phyloP scores from a whole-genome alignment of 208 protist species.

The Crithidia thermophila region DNA sequence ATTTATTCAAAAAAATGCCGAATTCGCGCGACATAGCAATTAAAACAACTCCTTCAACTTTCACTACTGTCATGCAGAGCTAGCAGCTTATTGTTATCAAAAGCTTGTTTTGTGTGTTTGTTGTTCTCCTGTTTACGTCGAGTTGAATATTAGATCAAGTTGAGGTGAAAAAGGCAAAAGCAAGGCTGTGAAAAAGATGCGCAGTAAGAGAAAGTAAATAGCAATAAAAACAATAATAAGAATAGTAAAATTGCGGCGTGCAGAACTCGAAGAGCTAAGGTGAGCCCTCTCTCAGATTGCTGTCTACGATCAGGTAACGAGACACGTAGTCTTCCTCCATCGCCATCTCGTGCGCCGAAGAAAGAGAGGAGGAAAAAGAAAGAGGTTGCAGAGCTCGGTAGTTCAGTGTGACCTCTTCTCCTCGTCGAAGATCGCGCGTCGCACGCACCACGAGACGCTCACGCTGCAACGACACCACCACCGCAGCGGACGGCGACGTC shows the following conservation, averaged over 20 bases:
- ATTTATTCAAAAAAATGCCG: no score
- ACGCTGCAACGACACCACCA: conserved; percentile 45
- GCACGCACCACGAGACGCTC: conserved; percentile 70
- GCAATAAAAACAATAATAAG: conserved; percentile 14
- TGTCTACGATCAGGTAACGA: conserved; percentile 23
- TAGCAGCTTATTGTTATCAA: no score
- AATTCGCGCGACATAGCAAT: no score
- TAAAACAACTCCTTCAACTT: no score
- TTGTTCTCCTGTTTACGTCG: no score
- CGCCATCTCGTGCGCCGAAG: background rate
- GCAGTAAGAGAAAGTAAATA: no score
- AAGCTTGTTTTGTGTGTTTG: no score
- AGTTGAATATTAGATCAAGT: no score
- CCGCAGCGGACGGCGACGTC: conserved; percentile 31
- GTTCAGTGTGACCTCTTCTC: conserved; percentile 75
- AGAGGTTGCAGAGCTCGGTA: conserved; percentile 32
- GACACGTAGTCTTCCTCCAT: conserved; percentile 24
- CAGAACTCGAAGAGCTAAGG: no score
- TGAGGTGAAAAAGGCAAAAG: no score
- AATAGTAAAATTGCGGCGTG: background rate
- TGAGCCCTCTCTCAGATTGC: background rate
- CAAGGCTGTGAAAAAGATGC: no score
- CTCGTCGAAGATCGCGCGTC: conserved; percentile 33
- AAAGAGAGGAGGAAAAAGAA: background rate
- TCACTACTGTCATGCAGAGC: no score